Conservation (phyloP, 2,329 filamentous ascomycete genomes). For the Penicillium sclerotigenum region DNA sequence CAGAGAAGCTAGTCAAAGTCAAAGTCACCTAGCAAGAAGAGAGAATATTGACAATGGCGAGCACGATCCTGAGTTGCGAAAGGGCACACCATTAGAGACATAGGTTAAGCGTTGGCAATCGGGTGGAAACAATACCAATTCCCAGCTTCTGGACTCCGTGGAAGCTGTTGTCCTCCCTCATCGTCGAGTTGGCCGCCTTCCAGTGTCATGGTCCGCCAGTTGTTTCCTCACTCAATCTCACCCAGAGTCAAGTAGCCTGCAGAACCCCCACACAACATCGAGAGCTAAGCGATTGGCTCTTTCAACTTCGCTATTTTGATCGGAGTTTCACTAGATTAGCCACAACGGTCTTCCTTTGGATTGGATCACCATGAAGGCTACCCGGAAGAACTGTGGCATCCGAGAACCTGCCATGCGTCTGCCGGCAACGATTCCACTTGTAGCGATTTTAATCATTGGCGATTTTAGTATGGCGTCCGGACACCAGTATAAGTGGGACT, state of each 20-base stretch:
- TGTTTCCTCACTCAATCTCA: constrained; percentile 62
- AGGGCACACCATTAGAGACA: constrained; percentile 42
- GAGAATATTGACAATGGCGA: constrained; percentile 25
- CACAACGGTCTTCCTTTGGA: constrained; percentile 56
- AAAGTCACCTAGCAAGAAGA: constrained; percentile 11
- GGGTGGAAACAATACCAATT: constrained; percentile 45
- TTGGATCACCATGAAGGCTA: constrained; percentile 56
- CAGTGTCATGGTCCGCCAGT: constrained; percentile 59
- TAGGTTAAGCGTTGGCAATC: no score
- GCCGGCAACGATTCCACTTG: constrained; percentile 56
- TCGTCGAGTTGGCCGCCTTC: no score
- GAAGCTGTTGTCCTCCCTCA: constrained; percentile 59
- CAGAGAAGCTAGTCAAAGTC: no score
- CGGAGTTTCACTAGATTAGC: constrained; percentile 53
- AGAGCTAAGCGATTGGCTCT: constrained; percentile 51
- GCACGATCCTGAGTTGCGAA: constrained; percentile 54
- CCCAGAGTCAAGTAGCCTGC: constrained; percentile 55
- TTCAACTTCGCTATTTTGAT: constrained; percentile 57
- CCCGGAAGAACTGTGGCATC: constrained; percentile 53
- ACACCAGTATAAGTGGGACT: constrained; percentile 53
- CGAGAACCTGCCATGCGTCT: constrained; percentile 60
- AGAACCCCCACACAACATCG: constrained; percentile 55
- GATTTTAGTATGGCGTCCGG: constrained; percentile 57
- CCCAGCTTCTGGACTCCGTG: constrained; percentile 60
- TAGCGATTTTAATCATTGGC: constrained; percentile 56